Evolutionary conservation across 2,329 filamentous ascomycete species (phyloP).

Genomic region (Penicillium fuscoglaucum): DNA sequence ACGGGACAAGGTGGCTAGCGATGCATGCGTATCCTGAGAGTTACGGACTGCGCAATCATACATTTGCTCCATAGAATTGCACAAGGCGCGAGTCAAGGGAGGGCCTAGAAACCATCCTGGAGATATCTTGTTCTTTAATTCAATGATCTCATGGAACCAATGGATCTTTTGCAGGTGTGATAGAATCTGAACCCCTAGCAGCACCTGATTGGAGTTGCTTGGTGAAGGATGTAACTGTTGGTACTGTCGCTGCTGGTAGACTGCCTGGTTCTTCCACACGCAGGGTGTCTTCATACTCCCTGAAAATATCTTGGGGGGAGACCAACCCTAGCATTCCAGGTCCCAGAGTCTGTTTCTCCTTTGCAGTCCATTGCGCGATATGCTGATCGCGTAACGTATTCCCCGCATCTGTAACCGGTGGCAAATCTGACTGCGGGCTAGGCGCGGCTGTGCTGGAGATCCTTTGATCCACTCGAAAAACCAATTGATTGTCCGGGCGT

Average conservation of each 20-base stretch:
- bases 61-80: background rate
- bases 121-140: slow-evolving; percentile 5
- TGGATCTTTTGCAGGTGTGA: slow-evolving; percentile 9
- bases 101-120: background rate
- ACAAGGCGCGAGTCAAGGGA: background rate
- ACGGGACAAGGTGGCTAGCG: background rate
- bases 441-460: background rate
- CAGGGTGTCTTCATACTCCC: slow-evolving; percentile 6
- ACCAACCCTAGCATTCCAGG: background rate
- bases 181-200: slow-evolving; percentile 17
- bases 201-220: slow-evolving; percentile 8
- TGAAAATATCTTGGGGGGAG: background rate
- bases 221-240: background rate
- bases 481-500: background rate
- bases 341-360: background rate
- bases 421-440: background rate
- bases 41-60: background rate
- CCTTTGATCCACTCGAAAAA: background rate
- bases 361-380: background rate
- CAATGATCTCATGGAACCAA: slow-evolving; percentile 17
- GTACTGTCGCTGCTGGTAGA: background rate
- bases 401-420: background rate
- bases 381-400: background rate
- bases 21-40: background rate
- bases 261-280: background rate